Evolutionary conservation across 768 basidiomycete species (phyloP), one percentile per base, ranked within the genome.

Genomic region (Coprinellus aureogranulatus): DNA sequence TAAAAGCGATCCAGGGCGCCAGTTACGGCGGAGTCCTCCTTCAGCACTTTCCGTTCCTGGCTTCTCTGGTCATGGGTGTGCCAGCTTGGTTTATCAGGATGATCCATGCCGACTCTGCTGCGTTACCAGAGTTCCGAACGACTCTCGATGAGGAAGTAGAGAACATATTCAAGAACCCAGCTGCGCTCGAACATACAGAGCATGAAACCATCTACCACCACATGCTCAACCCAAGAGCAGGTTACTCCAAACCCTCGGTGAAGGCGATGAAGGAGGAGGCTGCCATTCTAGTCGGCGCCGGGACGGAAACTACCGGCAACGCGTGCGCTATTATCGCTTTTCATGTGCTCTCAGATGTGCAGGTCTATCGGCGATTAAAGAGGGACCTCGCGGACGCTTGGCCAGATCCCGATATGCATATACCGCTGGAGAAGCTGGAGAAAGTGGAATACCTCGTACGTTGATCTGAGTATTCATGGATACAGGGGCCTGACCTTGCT

Each of bases 401-500:
- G 77, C 75, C 79, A 2, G 75, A 77, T 16, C 64, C 65, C 25
- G 68, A 76, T 8, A 31, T 52, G 18, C 55, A 51, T 3, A 61
- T 73, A 3, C 59, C 64, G 2, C 69, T 69, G 27, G 77, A 77
- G 57, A 67, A 56, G 2, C 62, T 80, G 42, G 78, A 81, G 61
- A 77, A 75, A 59, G 40, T 81, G 31, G 75, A 78, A 11, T 81
- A 79, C 61, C 68, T 81, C n/a, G 78, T 80, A 54, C 61, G 76
- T 62, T 2, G 20, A 22, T 10, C 22, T 28, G 16, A 10, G 16
- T 18, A 54, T 27, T 23, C 22, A 22, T 53, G 20, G 41, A 44
- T 44, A n/a, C 41, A 8, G 20, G 14, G 8, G 37, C 18, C 41
- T 22, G 41, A 44, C 20, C 9, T 8, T n/a, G 41, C 34, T 6